phyloP scores from a whole-genome alignment of 768 basidiomycete species.

The Melanogaster broomeanus region DNA sequence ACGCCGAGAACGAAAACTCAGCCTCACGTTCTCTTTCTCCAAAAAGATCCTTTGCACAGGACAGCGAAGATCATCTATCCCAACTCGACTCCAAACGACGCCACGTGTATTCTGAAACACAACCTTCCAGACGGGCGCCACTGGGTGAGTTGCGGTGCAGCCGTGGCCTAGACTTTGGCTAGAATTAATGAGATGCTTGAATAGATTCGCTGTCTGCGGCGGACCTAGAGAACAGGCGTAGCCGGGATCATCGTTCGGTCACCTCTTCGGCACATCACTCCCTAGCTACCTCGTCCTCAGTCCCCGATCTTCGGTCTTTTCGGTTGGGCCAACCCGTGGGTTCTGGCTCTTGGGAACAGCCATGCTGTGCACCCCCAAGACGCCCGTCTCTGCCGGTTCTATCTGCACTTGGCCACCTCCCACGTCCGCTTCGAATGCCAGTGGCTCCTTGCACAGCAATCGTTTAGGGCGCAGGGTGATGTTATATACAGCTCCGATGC shows the following conservation, averaged over 20 bases:
- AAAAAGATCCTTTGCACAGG: constrained; percentile 22
- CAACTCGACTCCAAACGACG: constrained; percentile 21
- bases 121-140: constrained; percentile 16
- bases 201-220: constrained; percentile 30
- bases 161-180: background rate
- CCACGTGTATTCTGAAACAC: constrained; percentile 12
- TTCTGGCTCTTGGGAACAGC: constrained; percentile 9
- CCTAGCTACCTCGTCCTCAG: constrained; percentile 4
- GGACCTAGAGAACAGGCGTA: constrained; percentile 18
- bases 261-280: constrained; percentile 9
- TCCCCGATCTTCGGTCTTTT: constrained; percentile 14
- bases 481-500: constrained; percentile 10
- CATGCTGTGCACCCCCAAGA: constrained; percentile 1
- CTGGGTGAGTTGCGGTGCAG: constrained; percentile 24
- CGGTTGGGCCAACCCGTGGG: constrained; percentile 11
- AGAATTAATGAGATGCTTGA: constrained; percentile 1
- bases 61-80: constrained; percentile 12
- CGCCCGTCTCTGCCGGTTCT: background rate
- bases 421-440: background rate
- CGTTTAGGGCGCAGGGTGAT: constrained; percentile 4
- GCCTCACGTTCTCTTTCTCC: constrained; percentile 14
- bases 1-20: constrained; percentile 12
- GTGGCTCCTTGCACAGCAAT: constrained; percentile 2
- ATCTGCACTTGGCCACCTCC: constrained; percentile 28
- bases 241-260: constrained; percentile 1